Base-by-base conservation (phyloP, 371 early-diverging fungal species). In the Mortierella sp. region DNA sequence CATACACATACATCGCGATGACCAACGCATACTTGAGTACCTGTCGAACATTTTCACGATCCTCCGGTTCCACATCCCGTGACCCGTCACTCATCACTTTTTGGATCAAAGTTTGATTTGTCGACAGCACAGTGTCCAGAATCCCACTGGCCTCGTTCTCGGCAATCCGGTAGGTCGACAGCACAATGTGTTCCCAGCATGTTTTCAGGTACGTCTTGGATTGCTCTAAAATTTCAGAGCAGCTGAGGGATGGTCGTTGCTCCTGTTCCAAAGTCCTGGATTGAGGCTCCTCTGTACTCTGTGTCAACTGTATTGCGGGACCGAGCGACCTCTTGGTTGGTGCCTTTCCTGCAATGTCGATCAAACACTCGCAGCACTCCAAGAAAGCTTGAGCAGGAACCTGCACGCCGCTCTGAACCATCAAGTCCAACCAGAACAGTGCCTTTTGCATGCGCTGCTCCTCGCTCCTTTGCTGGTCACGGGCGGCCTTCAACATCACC, bases 11-110 rank as follows among this genome's bases (percentile, higher is more conserved):
- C 60, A 77, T 59, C n/a, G 41, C 21, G 21, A 77, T 59, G 21
- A 41, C 70, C 44, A 77, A 40, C 0, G 78, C 58, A 49, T 70
- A 77, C 57, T 63, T 58, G 45, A 77, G 63, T 5, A 77, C 24
- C 13, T 62, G 41, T 24, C 53, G 57, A 9, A 55, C 48, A 14
- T 71, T 57, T 14, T 67, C 69, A n/a, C 68, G 24, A 8, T 56
- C 43, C 34, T 57, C 51, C 1, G 46, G 6, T 37, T 67, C 60
- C 0, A 24, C 45, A 21, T 29, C 39, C 13, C 28, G 22, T 13
- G 45, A 1, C 4, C 45, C 14, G 6, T 41, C 29, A 1, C 17
- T 27, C 61, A 74, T 55, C 29, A 59, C 53, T 2, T 19, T 57
- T 16, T 45, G 4, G 13, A 74, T 57, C 44, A 10, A 47, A 3